Percentiles rank a stretch among this genome's conserved stretches.
Evolutionary conservation across 2,329 filamentous ascomycete genomes (phyloP).

Genomic region (Didymella keratinophila): DNA sequence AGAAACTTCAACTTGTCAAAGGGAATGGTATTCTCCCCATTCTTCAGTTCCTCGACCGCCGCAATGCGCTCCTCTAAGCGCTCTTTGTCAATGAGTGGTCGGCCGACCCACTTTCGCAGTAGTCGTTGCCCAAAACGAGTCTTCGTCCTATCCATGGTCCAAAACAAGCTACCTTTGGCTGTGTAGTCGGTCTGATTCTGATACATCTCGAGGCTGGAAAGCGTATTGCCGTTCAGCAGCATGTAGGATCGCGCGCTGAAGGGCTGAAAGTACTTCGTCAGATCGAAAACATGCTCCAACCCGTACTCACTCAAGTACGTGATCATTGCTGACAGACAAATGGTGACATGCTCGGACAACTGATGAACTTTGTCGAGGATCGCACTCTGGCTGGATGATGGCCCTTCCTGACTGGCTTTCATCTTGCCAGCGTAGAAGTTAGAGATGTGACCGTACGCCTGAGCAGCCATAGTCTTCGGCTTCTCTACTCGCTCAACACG

Average conservation of each 20-base stretch:
- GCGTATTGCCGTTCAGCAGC: conserved; percentile 92
- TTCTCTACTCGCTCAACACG: conserved; percentile 82
- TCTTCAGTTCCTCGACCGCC: conserved; percentile 85
- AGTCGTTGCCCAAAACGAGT: conserved; percentile 89
- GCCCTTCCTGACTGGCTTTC: conserved; percentile 57
- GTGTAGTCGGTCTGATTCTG: conserved; percentile 90
- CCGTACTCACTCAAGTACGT: conserved; percentile 90
- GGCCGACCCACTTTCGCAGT: conserved; percentile 92
- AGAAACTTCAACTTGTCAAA: conserved; percentile 79
- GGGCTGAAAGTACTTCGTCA: conserved; percentile 96
- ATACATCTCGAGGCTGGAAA: conserved; percentile 94
- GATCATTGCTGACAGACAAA: conserved; percentile 97
- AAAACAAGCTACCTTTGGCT: conserved; percentile 88
- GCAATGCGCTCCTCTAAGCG: conserved; percentile 79
- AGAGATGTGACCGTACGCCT: conserved; percentile 87
- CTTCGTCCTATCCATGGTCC: conserved; percentile 91
- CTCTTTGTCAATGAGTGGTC: conserved; percentile 79
- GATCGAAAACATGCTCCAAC: conserved; percentile 90
- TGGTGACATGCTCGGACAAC: conserved; percentile 83
- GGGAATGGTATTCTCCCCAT: conserved; percentile 69
- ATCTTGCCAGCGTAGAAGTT: conserved; percentile 91
- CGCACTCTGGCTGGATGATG: conserved; percentile 55
- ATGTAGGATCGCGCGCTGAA: conserved; percentile 95
- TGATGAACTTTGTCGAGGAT: conserved; percentile 87
- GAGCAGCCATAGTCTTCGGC: conserved; percentile 80